Base-by-base conservation (phyloP, 768 basidiomycete genomes). In the Cyclocybe aegerita region DNA sequence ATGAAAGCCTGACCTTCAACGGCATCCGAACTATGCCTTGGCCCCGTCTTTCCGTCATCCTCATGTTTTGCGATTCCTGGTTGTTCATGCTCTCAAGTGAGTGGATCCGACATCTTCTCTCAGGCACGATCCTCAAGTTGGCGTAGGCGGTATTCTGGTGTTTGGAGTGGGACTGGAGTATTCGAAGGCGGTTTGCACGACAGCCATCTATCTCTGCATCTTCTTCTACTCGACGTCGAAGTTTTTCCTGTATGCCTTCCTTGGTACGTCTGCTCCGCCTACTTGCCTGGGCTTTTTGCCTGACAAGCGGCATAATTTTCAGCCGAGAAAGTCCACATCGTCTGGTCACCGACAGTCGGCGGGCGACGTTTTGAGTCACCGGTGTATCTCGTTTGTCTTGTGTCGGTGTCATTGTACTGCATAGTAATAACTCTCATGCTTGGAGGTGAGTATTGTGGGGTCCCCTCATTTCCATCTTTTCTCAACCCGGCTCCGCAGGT, bases 241-340 rank as follows among this genome's bases (percentile, higher is more conserved):
- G 52, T 46, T 79, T 7, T 68, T 79, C 37, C 73, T 79, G 5
- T 81, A 80, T 54, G 61, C 69, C 4, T 80, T 79, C 55, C 68
- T 79, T 23, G 67, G 70, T 70, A 39, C 37, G 70, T 65, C 44
- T 37, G 43, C 47, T 46, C 41, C 30, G 9, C 48, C 33, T 23
- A 33, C 53, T 39, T 46, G 17, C 16, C 43, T 48, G 39, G n/a
- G 12, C 34, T 41, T 43, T 23, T 34, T 5, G 35, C 33, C 40
- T 54, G 39, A 46, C 43, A 4, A 17, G 33, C 31, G 11, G 14
- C 6, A 11, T 12, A 7, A 31, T 30, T 4, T 36, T 7, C 50
- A 78, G 76, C 72, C 15, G 76, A 78, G 56, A 73, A 73, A 38
- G 73, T 77, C 15, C 70, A 77, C 52, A 67, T 77, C 40, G 74